Evolutionary conservation across 768 basidiomycete species (phyloP), one percentile per base, ranked within the genome.

Genomic region (Termitomyces sp.): DNA sequence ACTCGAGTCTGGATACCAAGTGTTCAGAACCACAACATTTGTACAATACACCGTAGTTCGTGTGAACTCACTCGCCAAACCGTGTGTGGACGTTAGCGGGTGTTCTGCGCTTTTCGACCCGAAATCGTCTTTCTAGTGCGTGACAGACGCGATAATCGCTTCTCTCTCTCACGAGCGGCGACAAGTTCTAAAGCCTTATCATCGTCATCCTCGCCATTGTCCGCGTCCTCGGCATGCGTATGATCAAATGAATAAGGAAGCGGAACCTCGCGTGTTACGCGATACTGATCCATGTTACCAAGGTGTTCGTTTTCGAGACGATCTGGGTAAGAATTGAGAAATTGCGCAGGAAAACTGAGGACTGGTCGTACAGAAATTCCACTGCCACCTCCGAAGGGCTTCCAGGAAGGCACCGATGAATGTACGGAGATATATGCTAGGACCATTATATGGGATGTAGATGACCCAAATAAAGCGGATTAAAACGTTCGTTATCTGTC

Each of bases 241-340:
- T 83, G 79, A 49, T 87, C 82, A 55, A 87, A 74, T 1, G 75
- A 68, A 70, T 95, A 96, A 2, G 93, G 93, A 36, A 97, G 72
- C 0, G 92, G 89, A 14, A 93, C 85, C 66, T 97, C 93, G 28
- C 88, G 80, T 1, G 89, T 93, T 46, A 91, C 85, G 26, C 94
- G 91, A 70, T 93, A 96, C 66, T 94, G 93, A 79, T 93, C 92
- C 71, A 91, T 84, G 70, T 97, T 97, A 77, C 91, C 91, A 30
- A 95, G 74, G 63, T 97, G 95, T 73, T 97, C 95, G 73, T 91
- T 94, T 71, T 95, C 91, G 44, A 93, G 73, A 64, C 91, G 90
- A 71, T 83, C 88, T 91, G 63, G 18, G 9, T 10, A 35, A 12
- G n/a, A 8, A 43, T 9, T 43, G n/a, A 43, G 33, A 33, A 30